These are phyloP conservation scores for Mangifera indica DNA, from an alignment of 345 rosid species.

Conservation along the genomic window DNA sequence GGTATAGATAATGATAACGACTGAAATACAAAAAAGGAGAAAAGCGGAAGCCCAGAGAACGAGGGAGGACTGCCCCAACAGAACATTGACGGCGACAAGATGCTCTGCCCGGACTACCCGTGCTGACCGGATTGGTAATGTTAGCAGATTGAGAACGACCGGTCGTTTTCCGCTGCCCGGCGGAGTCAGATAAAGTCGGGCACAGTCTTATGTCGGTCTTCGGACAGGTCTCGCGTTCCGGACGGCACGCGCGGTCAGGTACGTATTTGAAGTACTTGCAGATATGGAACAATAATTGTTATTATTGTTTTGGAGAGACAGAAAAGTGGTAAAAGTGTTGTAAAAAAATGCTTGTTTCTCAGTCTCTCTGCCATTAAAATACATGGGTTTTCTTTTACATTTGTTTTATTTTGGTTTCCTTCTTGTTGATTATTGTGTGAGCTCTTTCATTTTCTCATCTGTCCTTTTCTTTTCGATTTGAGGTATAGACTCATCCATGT, in stretches of 20 bases:
- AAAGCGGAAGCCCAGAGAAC: constrained; percentile 25
- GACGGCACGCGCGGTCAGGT: constrained; percentile 79
- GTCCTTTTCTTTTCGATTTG: constrained; percentile 11
- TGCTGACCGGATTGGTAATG: background rate
- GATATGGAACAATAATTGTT: constrained; percentile 3
- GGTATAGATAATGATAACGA: constrained; percentile 23
- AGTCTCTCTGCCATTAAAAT: constrained; percentile 11
- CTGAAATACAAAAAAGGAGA: constrained; percentile 3
- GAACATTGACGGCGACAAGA: constrained; percentile 36
- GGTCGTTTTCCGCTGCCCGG: constrained; percentile 39
- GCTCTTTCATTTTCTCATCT: background rate
- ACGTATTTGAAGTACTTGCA: constrained; percentile 16
- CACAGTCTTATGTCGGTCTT: constrained; percentile 18
- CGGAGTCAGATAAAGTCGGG: constrained; percentile 25
- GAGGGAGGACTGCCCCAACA: constrained; percentile 23
- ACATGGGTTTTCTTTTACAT: constrained; percentile 19
- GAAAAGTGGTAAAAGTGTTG: background rate
- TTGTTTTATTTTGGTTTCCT: constrained; percentile 5
- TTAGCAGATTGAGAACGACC: background rate
- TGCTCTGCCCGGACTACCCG: constrained; percentile 22
- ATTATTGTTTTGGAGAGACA: constrained; percentile 5
- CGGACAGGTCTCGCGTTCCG: constrained; percentile 50
- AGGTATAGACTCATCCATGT: background rate
- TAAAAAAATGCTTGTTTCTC: background rate
- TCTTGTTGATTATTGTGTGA: background rate